Evolutionary conservation across 1,139 yeast genomes (phyloP), one percentile per base, ranked within the genome.

Genomic region (Nematodospora anomalae): DNA sequence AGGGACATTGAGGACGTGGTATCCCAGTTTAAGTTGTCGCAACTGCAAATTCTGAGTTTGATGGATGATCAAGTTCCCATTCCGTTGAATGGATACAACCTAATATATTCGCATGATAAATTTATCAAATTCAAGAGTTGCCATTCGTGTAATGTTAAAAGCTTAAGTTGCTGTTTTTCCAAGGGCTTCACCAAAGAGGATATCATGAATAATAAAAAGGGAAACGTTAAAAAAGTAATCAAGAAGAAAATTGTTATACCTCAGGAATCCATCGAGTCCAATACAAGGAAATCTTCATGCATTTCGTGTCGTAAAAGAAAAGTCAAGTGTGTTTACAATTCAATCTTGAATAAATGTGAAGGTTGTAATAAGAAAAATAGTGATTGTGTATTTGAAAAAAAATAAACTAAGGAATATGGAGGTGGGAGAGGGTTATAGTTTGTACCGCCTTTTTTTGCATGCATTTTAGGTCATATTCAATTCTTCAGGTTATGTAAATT

Each of bases 151-250:
- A 56, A 53, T 18, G 44, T 54, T 32, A 75, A 75, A 49, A 61
- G 62, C 28, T 55, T 74, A 29, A 51, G 59, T 20, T 78, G 83
- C 50, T 59, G 64, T 33, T 78, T 77, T 50, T 70, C 79, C 30
- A 76, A 76, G 50, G 83, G 83, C 3, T 77, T 75, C 51, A 77
- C 82, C 15, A 74, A 79, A 53, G 80, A 75, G 48, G 82, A 77
- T 51, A 74, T 76, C 16, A 47, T 62, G 45, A 40, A 49, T 7
- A 55, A 57, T 31, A 61, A 57, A 49, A 47, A 27, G 42, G 41
- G 31, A 28, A 42, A 12, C 20, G 20, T 35, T 11, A 37, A 34
- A 20, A 30, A 32, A 28, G n/a, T 37, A 4, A 21, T 37, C n/a
- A 37, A 28, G 16, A 35, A 32, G 32, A 37, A 38, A 28, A 6